phyloP scores from a whole-genome alignment of 2,329 filamentous ascomycete genomes.

The Ophiostoma perfectum region DNA sequence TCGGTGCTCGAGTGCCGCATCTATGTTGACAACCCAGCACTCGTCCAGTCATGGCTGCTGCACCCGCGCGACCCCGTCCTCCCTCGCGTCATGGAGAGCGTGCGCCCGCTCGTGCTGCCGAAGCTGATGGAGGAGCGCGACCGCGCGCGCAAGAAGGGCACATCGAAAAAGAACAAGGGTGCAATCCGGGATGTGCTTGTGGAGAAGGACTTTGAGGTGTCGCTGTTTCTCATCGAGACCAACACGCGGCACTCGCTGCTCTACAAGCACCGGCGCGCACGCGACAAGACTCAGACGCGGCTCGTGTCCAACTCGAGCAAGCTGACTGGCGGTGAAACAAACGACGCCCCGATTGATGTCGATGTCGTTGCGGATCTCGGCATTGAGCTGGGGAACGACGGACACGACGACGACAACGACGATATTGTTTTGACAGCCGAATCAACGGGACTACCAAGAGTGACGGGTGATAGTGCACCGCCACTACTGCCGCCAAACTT shows the following conservation, averaged over 20 bases:
- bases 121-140: slow-evolving; percentile 86
- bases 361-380: slow-evolving; percentile 33
- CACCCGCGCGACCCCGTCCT: slow-evolving; percentile 70
- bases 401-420: slow-evolving; percentile 37
- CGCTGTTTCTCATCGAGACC: slow-evolving; percentile 85
- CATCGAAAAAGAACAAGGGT: slow-evolving; percentile 59
- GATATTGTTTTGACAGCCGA: slow-evolving; percentile 44
- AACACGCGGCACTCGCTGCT: slow-evolving; percentile 80
- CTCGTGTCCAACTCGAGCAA: slow-evolving; percentile 58
- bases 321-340: slow-evolving; percentile 52
- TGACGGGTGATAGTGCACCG: slow-evolving; percentile 29
- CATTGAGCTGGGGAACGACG: slow-evolving; percentile 8
- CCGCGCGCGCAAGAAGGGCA: slow-evolving; percentile 55
- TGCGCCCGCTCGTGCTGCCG: slow-evolving; percentile 79
- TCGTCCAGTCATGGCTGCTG: slow-evolving; percentile 78
- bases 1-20: slow-evolving; percentile 96
- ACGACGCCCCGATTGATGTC: slow-evolving; percentile 50
- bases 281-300: slow-evolving; percentile 49
- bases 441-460: background rate
- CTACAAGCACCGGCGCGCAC: slow-evolving; percentile 75
- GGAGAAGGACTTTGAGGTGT: slow-evolving; percentile 90
- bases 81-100: slow-evolving; percentile 73
- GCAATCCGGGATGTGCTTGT: slow-evolving; percentile 82
- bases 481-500: slow-evolving; percentile 38
- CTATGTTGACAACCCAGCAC: slow-evolving; percentile 84